These are phyloP conservation scores for Diplotaxis tenuifolia DNA, from an alignment of 345 rosid species.

Conservation along the genomic window DNA sequence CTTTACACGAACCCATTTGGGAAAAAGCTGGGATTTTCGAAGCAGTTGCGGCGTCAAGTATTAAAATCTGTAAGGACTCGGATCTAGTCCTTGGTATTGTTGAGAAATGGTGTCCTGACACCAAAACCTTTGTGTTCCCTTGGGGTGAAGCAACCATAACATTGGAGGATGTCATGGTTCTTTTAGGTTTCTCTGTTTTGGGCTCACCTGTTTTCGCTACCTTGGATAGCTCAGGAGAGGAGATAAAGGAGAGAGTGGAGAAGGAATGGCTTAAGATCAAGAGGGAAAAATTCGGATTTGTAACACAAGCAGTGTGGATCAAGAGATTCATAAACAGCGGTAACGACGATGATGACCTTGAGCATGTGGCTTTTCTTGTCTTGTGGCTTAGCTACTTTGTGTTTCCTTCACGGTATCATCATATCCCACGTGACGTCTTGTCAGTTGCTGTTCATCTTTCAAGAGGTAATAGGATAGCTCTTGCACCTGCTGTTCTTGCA, in stretches of 20 bases:
- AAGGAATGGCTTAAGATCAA: conserved; percentile 9
- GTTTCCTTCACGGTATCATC: too few species aligned
- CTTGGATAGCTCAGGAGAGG: neutral
- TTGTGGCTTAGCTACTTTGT: conserved; percentile 43
- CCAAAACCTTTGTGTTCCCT: conserved; percentile 45
- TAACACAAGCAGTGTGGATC: conserved; percentile 30
- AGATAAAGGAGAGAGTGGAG: neutral
- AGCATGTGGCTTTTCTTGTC: conserved; percentile 48
- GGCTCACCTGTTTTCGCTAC: conserved; percentile 41
- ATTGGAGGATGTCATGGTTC: conserved; percentile 46
- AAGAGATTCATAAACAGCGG: conserved; percentile 31
- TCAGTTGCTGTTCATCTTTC: conserved; percentile 41
- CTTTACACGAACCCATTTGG: conserved; percentile 32
- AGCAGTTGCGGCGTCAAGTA: conserved; percentile 44
- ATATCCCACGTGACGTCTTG: neutral
- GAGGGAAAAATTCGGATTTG: neutral
- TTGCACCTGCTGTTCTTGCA: conserved; percentile 49
- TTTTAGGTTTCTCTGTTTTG: conserved; percentile 46
- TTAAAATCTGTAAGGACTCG: conserved; percentile 9
- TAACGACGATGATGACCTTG: conserved; percentile 39
- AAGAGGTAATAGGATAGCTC: conserved; percentile 38
- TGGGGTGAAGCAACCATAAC: conserved; percentile 61
- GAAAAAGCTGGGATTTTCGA: conserved; percentile 40
- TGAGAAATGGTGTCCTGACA: conserved; percentile 48
- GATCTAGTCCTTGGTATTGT: conserved; percentile 38